Conservation (phyloP, 1,139 yeast species). For the Protomyces inouyei region DNA sequence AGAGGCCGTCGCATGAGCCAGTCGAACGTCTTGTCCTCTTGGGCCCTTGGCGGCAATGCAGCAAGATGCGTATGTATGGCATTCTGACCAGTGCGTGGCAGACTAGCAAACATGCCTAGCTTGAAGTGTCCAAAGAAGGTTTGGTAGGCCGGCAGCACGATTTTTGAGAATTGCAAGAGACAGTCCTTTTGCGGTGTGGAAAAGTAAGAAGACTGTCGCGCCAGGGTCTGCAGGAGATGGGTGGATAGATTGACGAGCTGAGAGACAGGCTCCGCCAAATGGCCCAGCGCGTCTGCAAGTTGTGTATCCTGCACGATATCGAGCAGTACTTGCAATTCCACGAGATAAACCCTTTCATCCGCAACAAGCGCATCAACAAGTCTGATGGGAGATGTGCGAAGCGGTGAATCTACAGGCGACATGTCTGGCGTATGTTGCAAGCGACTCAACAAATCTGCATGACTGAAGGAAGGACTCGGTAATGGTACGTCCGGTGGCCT, state of each 20-base stretch:
- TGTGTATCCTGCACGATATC: not conserved
- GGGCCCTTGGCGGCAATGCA: not conserved
- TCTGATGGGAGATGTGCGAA: conserved; percentile 6
- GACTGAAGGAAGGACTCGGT: conserved; percentile 6
- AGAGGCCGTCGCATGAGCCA: conserved; percentile 26
- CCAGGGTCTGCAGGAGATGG: not conserved
- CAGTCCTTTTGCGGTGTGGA: conserved; percentile 17
- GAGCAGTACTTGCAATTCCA: conserved; percentile 4
- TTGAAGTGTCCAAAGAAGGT: conserved; percentile 3
- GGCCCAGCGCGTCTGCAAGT: conserved; percentile 1
- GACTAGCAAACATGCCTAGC: conserved; percentile 2
- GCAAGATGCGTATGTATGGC: not conserved
- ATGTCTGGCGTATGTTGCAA: conserved; percentile 7
- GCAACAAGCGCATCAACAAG: conserved; percentile 15
- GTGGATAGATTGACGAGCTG: conserved; percentile 5
- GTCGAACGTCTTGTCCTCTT: conserved; percentile 8
- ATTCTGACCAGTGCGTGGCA: conserved; percentile 5
- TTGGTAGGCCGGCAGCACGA: conserved; percentile 9
- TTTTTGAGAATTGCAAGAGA: conserved; percentile 13
- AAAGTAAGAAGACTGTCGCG: conserved; percentile 4
- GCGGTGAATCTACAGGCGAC: conserved; percentile 19
- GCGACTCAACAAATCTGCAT: not conserved
- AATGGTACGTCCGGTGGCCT: conserved; percentile 19
- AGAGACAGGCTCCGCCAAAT: conserved; percentile 1
- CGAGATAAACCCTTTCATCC: conserved; percentile 9